Conservation (phyloP, 257 asterid genomes). For the Fraxinus anomala region DNA sequence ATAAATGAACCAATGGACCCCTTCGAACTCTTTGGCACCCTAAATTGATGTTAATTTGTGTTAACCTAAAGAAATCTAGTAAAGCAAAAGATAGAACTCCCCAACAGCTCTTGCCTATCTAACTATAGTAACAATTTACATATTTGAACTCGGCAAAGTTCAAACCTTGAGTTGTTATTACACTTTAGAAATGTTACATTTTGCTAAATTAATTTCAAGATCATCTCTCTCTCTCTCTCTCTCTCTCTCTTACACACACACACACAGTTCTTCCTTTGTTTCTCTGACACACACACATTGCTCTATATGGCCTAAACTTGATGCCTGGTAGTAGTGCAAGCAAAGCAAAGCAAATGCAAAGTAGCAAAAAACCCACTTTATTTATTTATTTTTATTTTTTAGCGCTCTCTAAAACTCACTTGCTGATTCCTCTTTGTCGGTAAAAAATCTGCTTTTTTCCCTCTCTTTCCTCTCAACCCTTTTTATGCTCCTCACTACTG, state of each 20-base stretch:
- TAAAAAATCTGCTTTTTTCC: conserved; percentile 24
- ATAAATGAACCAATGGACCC: too few species aligned
- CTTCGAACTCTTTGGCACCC: neutral
- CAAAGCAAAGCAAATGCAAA: conserved; percentile 77
- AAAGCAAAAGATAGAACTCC: conserved; percentile 19
- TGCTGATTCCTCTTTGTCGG: conserved; percentile 17
- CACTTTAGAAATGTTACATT: conserved; percentile 18
- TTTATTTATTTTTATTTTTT: neutral
- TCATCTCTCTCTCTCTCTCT: conserved; percentile 20
- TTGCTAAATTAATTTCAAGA: conserved; percentile 19
- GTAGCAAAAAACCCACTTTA: conserved; percentile 31
- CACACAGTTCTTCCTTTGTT: conserved; percentile 2
- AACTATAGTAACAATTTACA: conserved; percentile 19
- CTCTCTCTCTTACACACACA: conserved; percentile 9
- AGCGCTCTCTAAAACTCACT: conserved; percentile 22
- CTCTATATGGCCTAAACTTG: conserved; percentile 78
- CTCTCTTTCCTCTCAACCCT: conserved; percentile 30
- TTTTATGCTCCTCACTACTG: conserved; percentile 46
- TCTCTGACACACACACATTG: conserved; percentile 39
- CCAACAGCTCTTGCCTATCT: conserved; percentile 35
- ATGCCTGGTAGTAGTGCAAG: conserved; percentile 90
- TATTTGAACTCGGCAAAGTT: neutral
- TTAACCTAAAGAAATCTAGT: conserved; percentile 11
- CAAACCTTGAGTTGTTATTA: neutral
- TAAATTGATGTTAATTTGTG: neutral